Evolutionary conservation across 2,329 filamentous ascomycete genomes (phyloP), one percentile per base, ranked within the genome.

Genomic region (Neofusicoccum laricinum): DNA sequence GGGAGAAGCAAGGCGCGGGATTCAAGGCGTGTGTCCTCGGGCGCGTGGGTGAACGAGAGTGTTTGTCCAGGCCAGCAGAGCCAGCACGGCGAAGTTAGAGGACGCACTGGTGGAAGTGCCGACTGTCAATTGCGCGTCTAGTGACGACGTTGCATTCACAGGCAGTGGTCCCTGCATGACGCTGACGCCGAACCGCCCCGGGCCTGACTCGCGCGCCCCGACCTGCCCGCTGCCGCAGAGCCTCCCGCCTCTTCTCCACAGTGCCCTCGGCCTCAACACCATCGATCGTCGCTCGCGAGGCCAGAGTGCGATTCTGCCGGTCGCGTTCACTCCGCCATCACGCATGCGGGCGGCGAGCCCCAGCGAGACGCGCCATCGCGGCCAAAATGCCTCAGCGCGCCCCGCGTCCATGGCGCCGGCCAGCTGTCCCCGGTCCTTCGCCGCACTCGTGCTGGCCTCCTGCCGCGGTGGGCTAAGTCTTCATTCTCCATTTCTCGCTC

Each of bases 81-180:
- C 25, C n/a, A 45, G 30, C 40, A 25, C 40, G 4, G 55, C 30
- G 25, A 25, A 46, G 51, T 21, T 55, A 7, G 32, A 36, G 50
- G 17, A 40, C 50, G 19, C 50, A 21, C 32, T n/a, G 32, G 50
- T 53, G 53, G 21, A 45, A 30, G 55, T 46, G 40, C 46, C 55
- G 21, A 45, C 25, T 46, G 55, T 59, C 55, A 46, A 59, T 59
- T 59, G 55, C 55, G 55, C 41, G 55, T 59, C 55, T 59, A 59
- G 55, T 59, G 55, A 59, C 55, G 55, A 59, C 55, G 55, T 59
- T 59, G 55, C 55, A 59, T 46, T 59, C 55, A 46, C 55, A 21
- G 55, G 25, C 25, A 30, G 25, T 59, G 55, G 55, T 59, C 55
- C 55, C 55, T 59, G 55, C 55, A 59, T 59, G 55, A 59, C 41